Conservation (phyloP, 306 rosid species). For the Cyclanthera cordifolia region DNA sequence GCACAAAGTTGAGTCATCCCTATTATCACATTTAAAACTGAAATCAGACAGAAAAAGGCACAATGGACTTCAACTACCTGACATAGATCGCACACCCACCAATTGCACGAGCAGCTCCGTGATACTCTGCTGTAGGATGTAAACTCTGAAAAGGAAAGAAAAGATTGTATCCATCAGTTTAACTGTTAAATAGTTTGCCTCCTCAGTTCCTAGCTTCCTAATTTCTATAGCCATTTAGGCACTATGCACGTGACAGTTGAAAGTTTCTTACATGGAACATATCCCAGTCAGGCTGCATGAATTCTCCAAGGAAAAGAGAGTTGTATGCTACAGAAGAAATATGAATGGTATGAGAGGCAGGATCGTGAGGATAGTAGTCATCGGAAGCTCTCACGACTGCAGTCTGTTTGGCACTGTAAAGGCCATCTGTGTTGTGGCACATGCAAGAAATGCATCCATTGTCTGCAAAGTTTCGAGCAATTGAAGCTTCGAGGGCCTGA, state of each 20-base stretch:
- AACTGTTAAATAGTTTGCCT: no score
- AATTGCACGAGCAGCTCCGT: conserved; percentile 88
- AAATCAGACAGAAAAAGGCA: neutral
- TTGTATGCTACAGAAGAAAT: conserved; percentile 93
- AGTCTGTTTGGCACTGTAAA: conserved; percentile 83
- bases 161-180: neutral
- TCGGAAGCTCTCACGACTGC: conserved; percentile 87
- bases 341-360: conserved; percentile 92
- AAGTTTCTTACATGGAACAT: conserved; percentile 80
- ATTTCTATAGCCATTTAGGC: no score
- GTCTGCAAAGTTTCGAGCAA: conserved; percentile 71
- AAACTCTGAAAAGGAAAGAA: conserved; percentile 38
- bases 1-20: neutral
- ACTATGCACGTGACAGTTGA: no score
- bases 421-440: conserved; percentile 94
- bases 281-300: conserved; percentile 99
- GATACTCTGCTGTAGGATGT: conserved; percentile 90
- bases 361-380: conserved; percentile 85
- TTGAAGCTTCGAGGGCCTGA: conserved; percentile 82
- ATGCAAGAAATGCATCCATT: conserved; percentile 93
- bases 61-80: conserved; percentile 32
- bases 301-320: conserved; percentile 88
- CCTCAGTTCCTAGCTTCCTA: no score
- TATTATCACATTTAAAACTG: neutral
- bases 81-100: conserved; percentile 98